These are phyloP conservation scores for Solanum microdontum DNA, from an alignment of 257 asterid species.

Conservation along the genomic window DNA sequence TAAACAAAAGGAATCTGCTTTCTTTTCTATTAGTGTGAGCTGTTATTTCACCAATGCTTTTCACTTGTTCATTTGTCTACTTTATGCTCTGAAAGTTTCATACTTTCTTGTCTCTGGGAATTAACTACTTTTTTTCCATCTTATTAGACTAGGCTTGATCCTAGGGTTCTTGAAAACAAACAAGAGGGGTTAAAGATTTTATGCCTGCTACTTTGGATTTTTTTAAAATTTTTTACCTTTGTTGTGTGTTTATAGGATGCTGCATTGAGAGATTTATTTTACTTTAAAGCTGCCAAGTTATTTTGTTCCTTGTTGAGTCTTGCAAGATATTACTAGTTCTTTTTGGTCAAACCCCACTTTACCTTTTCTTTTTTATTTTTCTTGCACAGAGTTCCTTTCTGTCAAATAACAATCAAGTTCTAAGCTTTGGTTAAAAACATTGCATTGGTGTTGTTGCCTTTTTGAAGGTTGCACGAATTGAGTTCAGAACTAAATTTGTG, in stretches of 20 bases:
- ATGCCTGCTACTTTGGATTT: conserved; percentile 44
- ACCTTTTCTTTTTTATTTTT: conserved; percentile 24
- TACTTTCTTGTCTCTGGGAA: conserved; percentile 41
- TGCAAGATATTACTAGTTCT: conserved; percentile 46
- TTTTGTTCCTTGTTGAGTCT: conserved; percentile 75
- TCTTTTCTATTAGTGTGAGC: conserved; percentile 44
- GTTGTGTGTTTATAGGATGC: conserved; percentile 33
- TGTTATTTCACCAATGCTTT: conserved; percentile 51
- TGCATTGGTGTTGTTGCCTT: conserved; percentile 6
- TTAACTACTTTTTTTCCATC: conserved; percentile 17
- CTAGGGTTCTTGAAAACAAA: conserved; percentile 31
- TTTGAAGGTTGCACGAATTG: conserved; percentile 14
- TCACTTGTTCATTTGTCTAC: conserved; percentile 33
- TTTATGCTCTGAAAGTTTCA: conserved; percentile 67
- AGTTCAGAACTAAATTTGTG: conserved; percentile 12
- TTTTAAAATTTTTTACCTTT: conserved; percentile 22
- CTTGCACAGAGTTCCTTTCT: conserved; percentile 6
- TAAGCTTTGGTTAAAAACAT: conserved; percentile 16
- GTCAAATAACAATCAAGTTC: conserved; percentile 8
- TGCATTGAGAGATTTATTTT: conserved; percentile 51
- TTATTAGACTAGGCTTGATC: conserved; percentile 37
- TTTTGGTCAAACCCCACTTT: conserved; percentile 54
- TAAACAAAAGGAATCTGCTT: conserved; percentile 76
- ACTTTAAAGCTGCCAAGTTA: conserved; percentile 72
- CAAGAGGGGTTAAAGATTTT: conserved; percentile 24